phyloP scores from a whole-genome alignment of 768 basidiomycete species.

The Podaxis sp. region DNA sequence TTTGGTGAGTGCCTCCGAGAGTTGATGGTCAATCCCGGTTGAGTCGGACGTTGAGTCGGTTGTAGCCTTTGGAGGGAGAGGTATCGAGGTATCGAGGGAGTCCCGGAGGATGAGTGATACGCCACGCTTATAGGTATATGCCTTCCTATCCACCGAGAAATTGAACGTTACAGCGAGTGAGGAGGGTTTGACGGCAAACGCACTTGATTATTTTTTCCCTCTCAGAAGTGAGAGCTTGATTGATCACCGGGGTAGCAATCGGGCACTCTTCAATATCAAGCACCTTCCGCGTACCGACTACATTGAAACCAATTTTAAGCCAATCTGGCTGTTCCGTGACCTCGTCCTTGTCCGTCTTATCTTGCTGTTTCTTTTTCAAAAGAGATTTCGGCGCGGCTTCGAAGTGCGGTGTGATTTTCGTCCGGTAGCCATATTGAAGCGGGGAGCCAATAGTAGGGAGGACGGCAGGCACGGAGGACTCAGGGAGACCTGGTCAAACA shows the following conservation, averaged over 20 bases:
- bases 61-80: neutral
- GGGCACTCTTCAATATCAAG: conserved; percentile 98
- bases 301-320: conserved; percentile 88
- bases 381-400: conserved; percentile 61
- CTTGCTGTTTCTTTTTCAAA: conserved; percentile 15
- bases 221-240: conserved; percentile 58
- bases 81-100: conserved; percentile 45
- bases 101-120: conserved; percentile 91
- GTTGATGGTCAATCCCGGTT: conserved; percentile 28
- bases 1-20: conserved; percentile 40
- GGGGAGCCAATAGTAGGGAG: conserved; percentile 83
- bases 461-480: conserved; percentile 59
- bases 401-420: conserved; percentile 97
- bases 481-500: conserved; percentile 47
- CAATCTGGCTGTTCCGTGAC: conserved; percentile 50
- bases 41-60: neutral
- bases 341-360: conserved; percentile 7
- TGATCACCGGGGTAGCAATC: conserved; percentile 81
- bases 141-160: conserved; percentile 48
- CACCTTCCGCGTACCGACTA: conserved; percentile 66
- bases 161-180: no score
- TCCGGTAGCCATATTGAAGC: conserved; percentile 87
- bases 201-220: conserved; percentile 70
- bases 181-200: conserved; percentile 16
- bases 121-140: conserved; percentile 78